Evolutionary conservation across 108 stramenopile species (phyloP).

Genomic region (Seminavis robusta): DNA sequence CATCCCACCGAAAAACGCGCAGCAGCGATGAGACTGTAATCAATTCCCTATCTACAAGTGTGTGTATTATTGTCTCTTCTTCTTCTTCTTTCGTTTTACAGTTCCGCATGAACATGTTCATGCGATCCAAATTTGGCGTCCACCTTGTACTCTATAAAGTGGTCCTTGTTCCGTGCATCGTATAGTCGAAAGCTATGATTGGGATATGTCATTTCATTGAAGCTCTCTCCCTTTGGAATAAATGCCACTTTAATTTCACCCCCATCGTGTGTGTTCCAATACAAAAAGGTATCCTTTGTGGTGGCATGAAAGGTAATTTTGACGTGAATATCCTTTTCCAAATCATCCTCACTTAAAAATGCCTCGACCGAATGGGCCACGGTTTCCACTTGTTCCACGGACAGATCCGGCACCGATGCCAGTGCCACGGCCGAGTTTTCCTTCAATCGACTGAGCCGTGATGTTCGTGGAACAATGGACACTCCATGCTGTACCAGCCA

Average conservation of each 20-base stretch:
- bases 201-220: slow-evolving; percentile 42
- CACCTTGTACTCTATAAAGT: slow-evolving; percentile 21
- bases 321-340: slow-evolving; percentile 32
- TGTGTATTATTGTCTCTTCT: too few species aligned
- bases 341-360: slow-evolving; percentile 45
- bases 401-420: slow-evolving; percentile 30
- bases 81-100: too few species aligned
- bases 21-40: too few species aligned
- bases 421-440: slow-evolving; percentile 50
- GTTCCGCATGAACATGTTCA: slow-evolving; percentile 42
- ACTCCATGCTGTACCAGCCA: slow-evolving; percentile 54
- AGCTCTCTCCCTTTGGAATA: slow-evolving; percentile 29
- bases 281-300: slow-evolving; percentile 36
- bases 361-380: slow-evolving; percentile 39
- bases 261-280: slow-evolving; percentile 41
- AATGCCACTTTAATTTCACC: slow-evolving; percentile 31
- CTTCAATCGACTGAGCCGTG: slow-evolving; percentile 23
- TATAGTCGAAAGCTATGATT: slow-evolving; percentile 37
- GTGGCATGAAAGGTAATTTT: slow-evolving; percentile 31
- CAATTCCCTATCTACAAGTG: too few species aligned
- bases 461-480: slow-evolving; percentile 53
- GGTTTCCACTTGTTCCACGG: slow-evolving; percentile 30
- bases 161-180: slow-evolving; percentile 23
- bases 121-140: slow-evolving; percentile 43
- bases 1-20: too few species aligned